Evolutionary conservation across 768 basidiomycete genomes (phyloP).

Genomic region (Favolaschia claudopus): DNA sequence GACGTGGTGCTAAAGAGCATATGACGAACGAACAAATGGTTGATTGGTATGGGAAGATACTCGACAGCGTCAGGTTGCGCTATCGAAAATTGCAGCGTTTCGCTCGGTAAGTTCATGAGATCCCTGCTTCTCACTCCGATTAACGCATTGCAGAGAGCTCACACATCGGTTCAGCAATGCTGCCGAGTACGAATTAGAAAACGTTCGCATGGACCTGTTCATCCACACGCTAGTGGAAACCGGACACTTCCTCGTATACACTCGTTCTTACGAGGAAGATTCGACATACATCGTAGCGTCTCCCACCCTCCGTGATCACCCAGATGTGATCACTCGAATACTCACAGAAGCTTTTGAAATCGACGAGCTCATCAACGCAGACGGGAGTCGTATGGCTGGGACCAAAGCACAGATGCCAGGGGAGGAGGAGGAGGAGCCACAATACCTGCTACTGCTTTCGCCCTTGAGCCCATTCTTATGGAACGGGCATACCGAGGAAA

Average conservation of each 20-base stretch:
- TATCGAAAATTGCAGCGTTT: constrained; percentile 96
- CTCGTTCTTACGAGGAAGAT: constrained; percentile 85
- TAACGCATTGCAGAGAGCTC: constrained; percentile 54
- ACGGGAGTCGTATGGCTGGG: constrained; percentile 52
- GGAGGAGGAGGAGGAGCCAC: constrained; percentile 63
- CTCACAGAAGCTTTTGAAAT: constrained; percentile 87
- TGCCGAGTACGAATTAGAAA: constrained; percentile 86
- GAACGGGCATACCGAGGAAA: constrained; percentile 82
- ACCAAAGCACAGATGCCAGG: constrained; percentile 46
- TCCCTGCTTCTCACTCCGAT: not conserved
- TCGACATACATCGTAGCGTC: constrained; percentile 92
- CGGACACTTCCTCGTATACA: constrained; percentile 95
- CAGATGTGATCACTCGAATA: constrained; percentile 79
- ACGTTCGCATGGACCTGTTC: constrained; percentile 77
- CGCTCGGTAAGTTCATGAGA: constrained; percentile 66
- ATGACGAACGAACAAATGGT: constrained; percentile 88
- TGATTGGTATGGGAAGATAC: constrained; percentile 90
- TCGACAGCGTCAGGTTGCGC: constrained; percentile 90
- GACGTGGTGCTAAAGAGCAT: constrained; percentile 36
- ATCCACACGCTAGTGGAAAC: constrained; percentile 81
- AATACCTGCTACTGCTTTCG: constrained; percentile 87
- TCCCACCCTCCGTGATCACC: constrained; percentile 74
- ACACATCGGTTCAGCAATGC: constrained; percentile 93
- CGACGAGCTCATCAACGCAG: constrained; percentile 65
- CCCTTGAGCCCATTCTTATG: constrained; percentile 89